These are phyloP conservation scores for Dioscorea zingiberensis DNA, from an alignment of 106 monocot species.

Conservation along the genomic window DNA sequence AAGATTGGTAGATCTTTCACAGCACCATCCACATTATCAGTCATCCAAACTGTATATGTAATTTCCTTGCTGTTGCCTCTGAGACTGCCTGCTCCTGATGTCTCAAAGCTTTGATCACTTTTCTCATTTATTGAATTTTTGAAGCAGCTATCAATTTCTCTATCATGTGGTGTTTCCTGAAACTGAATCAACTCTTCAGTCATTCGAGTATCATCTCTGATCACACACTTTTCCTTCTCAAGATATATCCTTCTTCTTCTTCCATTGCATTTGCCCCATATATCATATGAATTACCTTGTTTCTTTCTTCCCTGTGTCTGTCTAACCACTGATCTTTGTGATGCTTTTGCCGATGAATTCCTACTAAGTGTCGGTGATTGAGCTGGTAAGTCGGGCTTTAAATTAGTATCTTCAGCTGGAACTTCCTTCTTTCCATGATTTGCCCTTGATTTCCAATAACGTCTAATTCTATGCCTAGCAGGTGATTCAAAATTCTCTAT, in stretches of 20 bases:
- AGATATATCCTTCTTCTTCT: neutral
- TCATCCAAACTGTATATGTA: no score
- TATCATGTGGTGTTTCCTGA: neutral
- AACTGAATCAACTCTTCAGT: neutral
- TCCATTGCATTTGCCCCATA: neutral
- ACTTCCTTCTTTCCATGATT: neutral
- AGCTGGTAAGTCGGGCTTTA: neutral
- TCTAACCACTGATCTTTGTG: no score
- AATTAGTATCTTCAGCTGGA: conserved; percentile 1
- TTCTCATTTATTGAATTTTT: neutral
- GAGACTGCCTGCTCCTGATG: neutral
- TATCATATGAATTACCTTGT: neutral
- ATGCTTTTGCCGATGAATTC: neutral
- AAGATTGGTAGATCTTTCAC: neutral
- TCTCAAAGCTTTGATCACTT: neutral
- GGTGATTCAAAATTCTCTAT: neutral
- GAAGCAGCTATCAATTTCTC: neutral
- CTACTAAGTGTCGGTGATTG: neutral
- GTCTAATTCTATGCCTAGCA: neutral
- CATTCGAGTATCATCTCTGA: neutral
- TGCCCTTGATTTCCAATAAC: neutral
- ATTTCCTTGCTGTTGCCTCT: neutral
- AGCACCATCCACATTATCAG: neutral
- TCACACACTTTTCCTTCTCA: neutral
- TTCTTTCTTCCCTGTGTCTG: neutral